These are phyloP conservation scores for Xylariomycetidae sp. DNA, from an alignment of 2,329 filamentous ascomycete genomes.

Conservation along the genomic window DNA sequence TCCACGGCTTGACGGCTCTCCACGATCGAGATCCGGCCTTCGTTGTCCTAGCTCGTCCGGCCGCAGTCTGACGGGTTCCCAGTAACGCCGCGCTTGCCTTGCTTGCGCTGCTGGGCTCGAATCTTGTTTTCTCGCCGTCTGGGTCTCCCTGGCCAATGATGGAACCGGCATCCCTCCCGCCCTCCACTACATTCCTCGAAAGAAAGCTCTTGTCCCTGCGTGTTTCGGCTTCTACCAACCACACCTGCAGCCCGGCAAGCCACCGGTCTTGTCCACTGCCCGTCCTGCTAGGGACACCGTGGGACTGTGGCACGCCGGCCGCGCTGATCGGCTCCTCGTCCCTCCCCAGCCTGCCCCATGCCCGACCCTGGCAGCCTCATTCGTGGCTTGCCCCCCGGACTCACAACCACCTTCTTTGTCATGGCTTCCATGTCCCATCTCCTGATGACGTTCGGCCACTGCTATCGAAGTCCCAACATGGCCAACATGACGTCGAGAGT, in stretches of 20 bases:
- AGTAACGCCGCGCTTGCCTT: not conserved
- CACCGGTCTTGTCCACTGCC: constrained; percentile 1
- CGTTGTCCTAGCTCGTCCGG: too few species aligned
- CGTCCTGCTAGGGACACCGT: not conserved
- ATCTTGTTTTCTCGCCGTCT: constrained; percentile 14
- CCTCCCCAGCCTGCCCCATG: constrained; percentile 5
- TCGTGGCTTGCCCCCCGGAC: constrained; percentile 15
- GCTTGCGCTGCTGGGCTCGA: constrained; percentile 2
- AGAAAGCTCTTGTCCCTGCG: constrained; percentile 7
- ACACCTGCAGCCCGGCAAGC: too few species aligned
- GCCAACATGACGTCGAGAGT: constrained; percentile 23
- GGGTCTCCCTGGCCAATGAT: constrained; percentile 8
- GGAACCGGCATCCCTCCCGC: too few species aligned
- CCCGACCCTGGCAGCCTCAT: constrained; percentile 17
- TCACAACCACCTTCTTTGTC: constrained; percentile 8
- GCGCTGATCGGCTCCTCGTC: constrained; percentile 12
- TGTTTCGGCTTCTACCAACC: not conserved
- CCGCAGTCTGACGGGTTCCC: constrained; percentile 1
- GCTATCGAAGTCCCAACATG: constrained; percentile 1
- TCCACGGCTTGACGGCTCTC: not conserved
- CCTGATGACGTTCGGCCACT: constrained; percentile 20
- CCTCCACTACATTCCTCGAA: too few species aligned
- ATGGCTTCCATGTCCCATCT: constrained; percentile 14
- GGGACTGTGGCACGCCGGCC: constrained; percentile 5
- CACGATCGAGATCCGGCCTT: constrained; percentile 16